These are phyloP conservation scores for Pichia scutulata DNA, from an alignment of 805 yeast genomes.

Conservation along the genomic window DNA sequence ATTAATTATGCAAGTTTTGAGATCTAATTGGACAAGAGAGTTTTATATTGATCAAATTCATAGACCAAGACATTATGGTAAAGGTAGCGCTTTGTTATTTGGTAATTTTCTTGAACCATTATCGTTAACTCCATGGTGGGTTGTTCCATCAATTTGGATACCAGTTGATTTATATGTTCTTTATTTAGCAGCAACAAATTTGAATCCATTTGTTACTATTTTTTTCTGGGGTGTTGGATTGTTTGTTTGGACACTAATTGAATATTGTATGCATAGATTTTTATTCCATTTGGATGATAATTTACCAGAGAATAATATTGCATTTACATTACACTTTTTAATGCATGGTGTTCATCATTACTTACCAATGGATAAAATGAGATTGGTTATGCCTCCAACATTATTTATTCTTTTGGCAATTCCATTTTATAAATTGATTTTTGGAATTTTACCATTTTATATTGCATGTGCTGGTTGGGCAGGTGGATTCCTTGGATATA, in stretches of 20 bases:
- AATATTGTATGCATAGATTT: constrained; percentile 82
- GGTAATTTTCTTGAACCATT: constrained; percentile 93
- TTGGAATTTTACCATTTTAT: constrained; percentile 67
- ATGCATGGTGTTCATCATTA: constrained; percentile 96
- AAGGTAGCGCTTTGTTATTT: constrained; percentile 92
- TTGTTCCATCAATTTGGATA: constrained; percentile 80
- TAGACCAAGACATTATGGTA: constrained; percentile 96
- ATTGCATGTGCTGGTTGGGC: constrained; percentile 89
- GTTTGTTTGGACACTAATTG: constrained; percentile 88
- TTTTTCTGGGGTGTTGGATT: constrained; percentile 72
- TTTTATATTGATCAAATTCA: constrained; percentile 95
- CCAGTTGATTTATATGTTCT: constrained; percentile 67
- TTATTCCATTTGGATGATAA: constrained; percentile 85
- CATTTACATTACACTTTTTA: constrained; percentile 78
- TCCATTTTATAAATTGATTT: constrained; percentile 79
- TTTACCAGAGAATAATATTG: constrained; percentile 71
- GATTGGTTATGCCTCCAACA: constrained; percentile 96
- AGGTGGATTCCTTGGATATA: constrained; percentile 93
- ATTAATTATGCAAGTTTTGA: constrained; percentile 69
- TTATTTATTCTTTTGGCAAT: constrained; percentile 61
- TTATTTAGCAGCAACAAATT: constrained; percentile 46
- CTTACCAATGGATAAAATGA: constrained; percentile 89
- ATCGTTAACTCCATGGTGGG: constrained; percentile 90
- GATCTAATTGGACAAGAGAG: constrained; percentile 71
- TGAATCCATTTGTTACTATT: constrained; percentile 39